These are phyloP conservation scores for Claviceps sp. DNA, from an alignment of 2,329 filamentous ascomycete species.

Conservation along the genomic window DNA sequence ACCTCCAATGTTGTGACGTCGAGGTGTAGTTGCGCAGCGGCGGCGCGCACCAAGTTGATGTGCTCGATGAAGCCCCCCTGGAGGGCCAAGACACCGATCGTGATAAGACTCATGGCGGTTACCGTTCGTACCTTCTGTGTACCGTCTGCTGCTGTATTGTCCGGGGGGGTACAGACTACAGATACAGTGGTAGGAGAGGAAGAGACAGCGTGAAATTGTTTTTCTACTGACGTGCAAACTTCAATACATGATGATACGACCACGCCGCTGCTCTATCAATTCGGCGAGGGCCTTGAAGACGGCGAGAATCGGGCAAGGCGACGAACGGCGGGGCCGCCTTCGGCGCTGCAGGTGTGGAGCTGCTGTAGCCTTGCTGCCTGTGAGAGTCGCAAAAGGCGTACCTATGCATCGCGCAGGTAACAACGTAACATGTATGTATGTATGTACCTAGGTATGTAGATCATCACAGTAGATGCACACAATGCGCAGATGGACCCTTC, in stretches of 20 bases:
- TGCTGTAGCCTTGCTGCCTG: no score
- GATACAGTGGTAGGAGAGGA: not conserved
- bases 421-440: no score
- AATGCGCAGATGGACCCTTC: no score
- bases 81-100: constrained; percentile 55
- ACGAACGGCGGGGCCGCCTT: constrained; percentile 4
- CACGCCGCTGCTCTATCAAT: not conserved
- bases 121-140: not conserved
- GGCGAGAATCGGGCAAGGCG: constrained; percentile 3
- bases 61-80: constrained; percentile 93
- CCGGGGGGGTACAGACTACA: no score
- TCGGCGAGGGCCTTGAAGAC: not conserved
- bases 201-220: no score
- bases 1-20: constrained; percentile 62
- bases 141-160: no score
- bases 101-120: constrained; percentile 18
- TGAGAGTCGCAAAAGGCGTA: no score
- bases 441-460: no score
- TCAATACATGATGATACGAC: not conserved
- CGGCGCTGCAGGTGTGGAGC: not conserved
- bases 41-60: constrained; percentile 58
- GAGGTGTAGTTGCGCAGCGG: constrained; percentile 37
- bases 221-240: not conserved
- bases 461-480: no score
- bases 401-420: no score